Evolutionary conservation across 441 rosid species (phyloP), one percentile per base, ranked within the genome.

Genomic region (Capsella rubella): DNA sequence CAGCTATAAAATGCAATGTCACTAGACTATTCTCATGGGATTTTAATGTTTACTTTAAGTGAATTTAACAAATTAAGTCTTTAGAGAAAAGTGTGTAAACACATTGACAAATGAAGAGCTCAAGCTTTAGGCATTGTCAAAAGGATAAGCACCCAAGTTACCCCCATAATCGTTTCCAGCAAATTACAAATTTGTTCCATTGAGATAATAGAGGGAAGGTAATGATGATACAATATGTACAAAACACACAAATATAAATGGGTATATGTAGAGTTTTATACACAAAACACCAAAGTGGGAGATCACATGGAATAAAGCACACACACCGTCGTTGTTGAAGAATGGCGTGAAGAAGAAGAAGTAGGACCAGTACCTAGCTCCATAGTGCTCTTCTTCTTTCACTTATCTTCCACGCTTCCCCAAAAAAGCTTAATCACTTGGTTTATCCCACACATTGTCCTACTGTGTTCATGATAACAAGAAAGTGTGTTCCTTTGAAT

Each of bases 371-470:
- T 76, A 11, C 66, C 25, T 62, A 39, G 66, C 47, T 8, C 55
- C 54, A 49, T 76, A 76, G 80, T 70, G 80, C 79, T 69, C 71
- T 50, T 65, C 63, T 64, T 64, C 71, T 55, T 75, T 70, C 52
- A 64, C 65, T 54, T 62, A 45, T 46, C 52, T 53, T 64, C 66
- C 54, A 69, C 66, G 71, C 79, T 15, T 76, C 71, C 51, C 7
- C 51, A 31, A 69, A 60, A 75, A 63, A 18, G 31, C 49, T 56
- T 50, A 62, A 42, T 52, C 31, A 53, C 79, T 69, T 35, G 9
- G 14, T 18, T 25, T 25, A 31, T 43, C 49, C 68, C 53, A 52
- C 54, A 59, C 29, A 65, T 57, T 66, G 53, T 57, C 3, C 8
- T 13, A 27, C 28, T 6, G 45, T 60, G 16, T 40, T 67, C 40